A percentile compares a stretch with the other conserved stretches of the same genome.
phyloP scores from a whole-genome alignment of 208 protist species.

The Trypanosoma platydactyli region DNA sequence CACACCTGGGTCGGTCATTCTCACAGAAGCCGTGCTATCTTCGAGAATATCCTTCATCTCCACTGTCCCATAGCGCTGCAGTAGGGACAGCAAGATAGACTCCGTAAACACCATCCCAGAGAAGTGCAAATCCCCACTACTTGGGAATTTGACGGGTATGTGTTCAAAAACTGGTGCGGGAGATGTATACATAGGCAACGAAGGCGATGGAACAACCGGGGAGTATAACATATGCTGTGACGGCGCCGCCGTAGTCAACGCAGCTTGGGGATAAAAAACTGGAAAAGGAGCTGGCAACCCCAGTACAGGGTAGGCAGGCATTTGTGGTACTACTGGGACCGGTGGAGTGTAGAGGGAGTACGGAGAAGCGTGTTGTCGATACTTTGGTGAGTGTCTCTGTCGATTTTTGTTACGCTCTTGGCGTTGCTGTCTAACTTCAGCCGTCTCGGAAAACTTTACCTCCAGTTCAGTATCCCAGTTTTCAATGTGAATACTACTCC shows the following conservation, averaged over 20 bases:
- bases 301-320: conserved; percentile 40
- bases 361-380: conserved; percentile 33
- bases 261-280: conserved; percentile 44
- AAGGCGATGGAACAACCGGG: conserved; percentile 25
- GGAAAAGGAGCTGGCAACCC: conserved; percentile 53
- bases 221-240: conserved; percentile 31
- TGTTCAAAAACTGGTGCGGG: conserved; percentile 27
- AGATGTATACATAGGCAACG: conserved; percentile 22
- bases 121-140: conserved; percentile 77
- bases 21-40: conserved; percentile 49
- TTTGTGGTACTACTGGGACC: conserved; percentile 49
- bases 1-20: conserved; percentile 51
- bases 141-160: conserved; percentile 41
- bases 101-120: conserved; percentile 57
- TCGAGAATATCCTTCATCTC: conserved; percentile 50
- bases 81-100: conserved; percentile 48
- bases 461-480: conserved; percentile 71
- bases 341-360: conserved; percentile 33
- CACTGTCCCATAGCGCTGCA: conserved; percentile 69
- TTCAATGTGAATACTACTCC: conserved; percentile 62
- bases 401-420: conserved; percentile 87
- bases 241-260: conserved; percentile 13
- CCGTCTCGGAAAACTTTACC: conserved; percentile 85
- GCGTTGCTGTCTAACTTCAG: conserved; percentile 80
- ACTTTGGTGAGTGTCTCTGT: conserved; percentile 75